A percentile compares a stretch with the other conserved stretches of the same genome.
Conservation (phyloP, 2,329 filamentous ascomycete species). For the Bipolaris gigantea region DNA sequence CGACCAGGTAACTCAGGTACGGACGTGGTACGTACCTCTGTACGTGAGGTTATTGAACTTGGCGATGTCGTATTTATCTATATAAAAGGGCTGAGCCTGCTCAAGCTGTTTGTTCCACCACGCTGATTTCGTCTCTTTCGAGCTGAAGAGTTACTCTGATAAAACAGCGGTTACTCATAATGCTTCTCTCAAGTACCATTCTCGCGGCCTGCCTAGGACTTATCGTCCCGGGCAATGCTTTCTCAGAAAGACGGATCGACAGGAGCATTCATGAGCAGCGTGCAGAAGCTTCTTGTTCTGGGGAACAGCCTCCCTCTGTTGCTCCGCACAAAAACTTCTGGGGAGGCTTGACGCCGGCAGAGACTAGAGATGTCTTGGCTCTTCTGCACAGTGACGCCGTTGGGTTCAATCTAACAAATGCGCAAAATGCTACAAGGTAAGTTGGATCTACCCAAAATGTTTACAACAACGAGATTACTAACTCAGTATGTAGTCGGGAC, state of each 20-base stretch:
- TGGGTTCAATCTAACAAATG: not conserved
- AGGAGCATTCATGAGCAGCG: not conserved
- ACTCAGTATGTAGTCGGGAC: not conserved
- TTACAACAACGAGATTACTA: not conserved
- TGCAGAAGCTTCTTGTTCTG: not conserved
- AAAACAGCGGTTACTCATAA: not conserved
- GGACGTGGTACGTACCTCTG: not conserved
- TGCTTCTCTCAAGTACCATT: not conserved
- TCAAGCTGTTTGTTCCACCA: not conserved
- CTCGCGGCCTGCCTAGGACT: not conserved
- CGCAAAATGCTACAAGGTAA: not conserved
- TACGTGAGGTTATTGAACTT: not conserved
- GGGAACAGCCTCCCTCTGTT: not conserved
- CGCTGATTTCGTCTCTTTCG: not conserved
- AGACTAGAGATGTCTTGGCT: not conserved
- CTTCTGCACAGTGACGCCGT: not conserved
- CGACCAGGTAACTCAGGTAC: not conserved
- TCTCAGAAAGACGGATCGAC: not conserved
- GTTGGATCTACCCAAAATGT: not conserved
- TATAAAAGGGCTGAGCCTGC: not conserved
- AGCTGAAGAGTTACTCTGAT: not conserved
- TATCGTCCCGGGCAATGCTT: not conserved
- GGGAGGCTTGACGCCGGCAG: not conserved
- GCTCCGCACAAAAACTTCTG: constrained; percentile 1
- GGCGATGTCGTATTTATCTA: not conserved